Conservation (phyloP, 139 green algal genomes). For the Coccomyxa sp. region DNA sequence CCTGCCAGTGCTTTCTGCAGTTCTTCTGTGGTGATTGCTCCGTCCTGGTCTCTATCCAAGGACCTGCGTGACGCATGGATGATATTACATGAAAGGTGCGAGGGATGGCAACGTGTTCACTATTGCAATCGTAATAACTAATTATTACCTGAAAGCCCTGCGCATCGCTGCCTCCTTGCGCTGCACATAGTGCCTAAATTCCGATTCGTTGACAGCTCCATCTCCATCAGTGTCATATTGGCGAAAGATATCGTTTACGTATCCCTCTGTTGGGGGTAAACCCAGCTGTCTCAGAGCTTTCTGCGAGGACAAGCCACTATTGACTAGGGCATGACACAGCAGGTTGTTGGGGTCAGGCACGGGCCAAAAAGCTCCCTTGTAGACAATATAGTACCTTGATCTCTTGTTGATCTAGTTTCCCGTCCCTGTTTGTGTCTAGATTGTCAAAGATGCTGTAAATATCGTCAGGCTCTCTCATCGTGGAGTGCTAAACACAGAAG, state of each 20-base stretch:
- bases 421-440: background rate
- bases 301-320: background rate
- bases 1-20: background rate
- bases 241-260: conserved; percentile 4
- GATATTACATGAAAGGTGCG: too few species aligned
- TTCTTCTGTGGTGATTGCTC: too few species aligned
- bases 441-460: background rate
- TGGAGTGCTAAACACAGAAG: too few species aligned
- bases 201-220: conserved; percentile 1
- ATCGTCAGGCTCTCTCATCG: background rate
- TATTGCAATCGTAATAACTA: background rate
- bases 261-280: conserved; percentile 8
- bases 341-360: too few species aligned
- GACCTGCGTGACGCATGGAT: background rate
- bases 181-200: conserved; percentile 1
- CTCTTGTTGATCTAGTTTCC: background rate
- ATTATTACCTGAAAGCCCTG: background rate
- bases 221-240: conserved; percentile 23
- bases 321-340: too few species aligned
- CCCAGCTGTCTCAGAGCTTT: conserved; percentile 13
- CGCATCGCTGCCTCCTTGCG: background rate
- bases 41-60: background rate
- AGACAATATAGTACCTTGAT: background rate
- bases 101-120: background rate
- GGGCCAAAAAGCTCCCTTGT: too few species aligned